Base-by-base conservation (phyloP, 495 filamentous ascomycete genomes). In the Penicillium macrosclerotiorum region DNA sequence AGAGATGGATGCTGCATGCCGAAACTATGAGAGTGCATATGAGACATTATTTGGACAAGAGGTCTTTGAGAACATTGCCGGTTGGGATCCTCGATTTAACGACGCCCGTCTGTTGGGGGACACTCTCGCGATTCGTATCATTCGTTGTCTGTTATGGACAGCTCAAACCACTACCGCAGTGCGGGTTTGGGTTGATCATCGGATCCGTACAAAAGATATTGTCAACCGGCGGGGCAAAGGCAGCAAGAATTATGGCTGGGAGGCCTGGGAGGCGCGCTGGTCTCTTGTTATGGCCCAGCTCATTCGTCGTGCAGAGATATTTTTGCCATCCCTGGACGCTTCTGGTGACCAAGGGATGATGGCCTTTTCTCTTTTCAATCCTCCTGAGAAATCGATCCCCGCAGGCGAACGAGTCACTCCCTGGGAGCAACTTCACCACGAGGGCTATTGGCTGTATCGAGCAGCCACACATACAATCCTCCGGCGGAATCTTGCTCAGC, bases 251-350 rank as follows among this genome's bases (percentile, higher is more conserved):
- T 93, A 92, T 63, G 85, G 86, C 6, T 95, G 88, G 88, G 79
- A 88, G 55, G 88, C 89, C 2, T 95, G 89, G 89, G 83, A 92
- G 61, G 79, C 89, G 16, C 76, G 84, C 42, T 95, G 89, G 89
- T 81, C 84, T 13, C 80, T 77, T 45, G 73, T 89, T 4, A 92
- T 95, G 88, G 86, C 85, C 1, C 74, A 90, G 48, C 65, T 90
- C 18, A 83, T 92, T n/a, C 77, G 82, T 38, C 82, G 77, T 54
- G 77, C 75, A 7, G 72, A 77, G 29, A 59, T 40, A 3, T 81
- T 22, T 60, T 70, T 35, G 52, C 59, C 13, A 68, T 78, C 42
- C 49, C 58, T 22, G 38, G 61, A 49, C 45, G 39, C 18, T 12
- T 40, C 43, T 22, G 24, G 46, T 11, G 45, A 49, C 30, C 37